A percentile compares a stretch with the other conserved stretches of the same genome.
phyloP scores from a whole-genome alignment of 106 monocot genomes.

The Iris macrosiphon region DNA sequence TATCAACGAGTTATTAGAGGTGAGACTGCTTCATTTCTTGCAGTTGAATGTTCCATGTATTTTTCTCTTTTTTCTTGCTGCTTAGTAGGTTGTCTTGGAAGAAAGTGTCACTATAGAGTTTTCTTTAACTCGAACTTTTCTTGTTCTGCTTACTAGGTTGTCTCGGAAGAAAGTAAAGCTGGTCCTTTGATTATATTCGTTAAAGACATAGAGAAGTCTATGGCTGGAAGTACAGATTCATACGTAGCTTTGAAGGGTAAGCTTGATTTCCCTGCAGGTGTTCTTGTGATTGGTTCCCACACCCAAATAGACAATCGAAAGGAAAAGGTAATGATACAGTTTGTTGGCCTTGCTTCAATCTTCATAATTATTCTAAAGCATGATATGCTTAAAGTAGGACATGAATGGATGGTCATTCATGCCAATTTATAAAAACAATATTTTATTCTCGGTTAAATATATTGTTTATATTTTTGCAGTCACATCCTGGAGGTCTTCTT shows the following conservation, averaged over 20 bases:
- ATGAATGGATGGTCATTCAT: too few species aligned
- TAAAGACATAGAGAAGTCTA: conserved; percentile 87
- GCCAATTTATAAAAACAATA: too few species aligned
- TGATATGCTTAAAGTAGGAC: not conserved
- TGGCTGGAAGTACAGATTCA: conserved; percentile 61
- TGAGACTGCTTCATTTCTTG: not conserved
- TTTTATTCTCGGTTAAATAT: not conserved
- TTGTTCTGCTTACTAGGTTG: conserved; percentile 40
- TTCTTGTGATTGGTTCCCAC: conserved; percentile 84
- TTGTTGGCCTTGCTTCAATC: not conserved
- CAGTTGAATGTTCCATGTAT: not conserved
- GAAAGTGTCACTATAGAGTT: too few species aligned
- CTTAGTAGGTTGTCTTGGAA: conserved; percentile 60
- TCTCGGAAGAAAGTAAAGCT: conserved; percentile 71
- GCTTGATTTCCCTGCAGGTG: conserved; percentile 65
- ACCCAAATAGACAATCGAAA: conserved; percentile 82
- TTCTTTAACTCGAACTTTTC: not conserved
- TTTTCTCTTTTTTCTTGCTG: not conserved
- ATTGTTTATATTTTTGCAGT: conserved; percentile 12
- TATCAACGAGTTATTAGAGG: conserved; percentile 58
- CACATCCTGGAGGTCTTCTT: conserved; percentile 80
- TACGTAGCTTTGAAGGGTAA: conserved; percentile 59
- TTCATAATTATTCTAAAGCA: too few species aligned
- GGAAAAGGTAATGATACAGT: conserved; percentile 46
- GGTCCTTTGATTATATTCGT: conserved; percentile 76